Base-by-base conservation (phyloP, 495 filamentous ascomycete genomes). In the Bombardia bombarda region DNA sequence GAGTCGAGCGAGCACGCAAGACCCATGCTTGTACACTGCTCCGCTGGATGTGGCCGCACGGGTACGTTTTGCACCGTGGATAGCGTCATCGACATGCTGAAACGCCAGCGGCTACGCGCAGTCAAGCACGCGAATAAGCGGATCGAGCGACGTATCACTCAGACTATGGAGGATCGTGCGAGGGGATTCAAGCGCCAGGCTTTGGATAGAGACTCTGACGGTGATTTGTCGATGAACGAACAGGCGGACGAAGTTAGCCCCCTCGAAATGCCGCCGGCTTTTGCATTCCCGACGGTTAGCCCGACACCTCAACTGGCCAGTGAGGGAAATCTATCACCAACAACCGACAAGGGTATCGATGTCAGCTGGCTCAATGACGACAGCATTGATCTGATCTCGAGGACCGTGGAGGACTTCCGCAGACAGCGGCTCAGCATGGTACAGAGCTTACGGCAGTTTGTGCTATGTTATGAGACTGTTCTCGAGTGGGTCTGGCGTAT, bases 51-150 rank as follows among this genome's bases (percentile, higher is more conserved):
- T 64, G 92, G 92, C 3, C 81, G 92, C 4, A 98, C 92, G 0
- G 92, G 92, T 3, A 87, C 93, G 0, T 98, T 98, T 48, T 98
- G 92, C 60, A 93, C 92, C 0, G 87, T 97, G 21, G 92, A 97
- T 57, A 89, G 82, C 38, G 93, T 96, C 10, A 77, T 97, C 38
- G 87, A 90, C 58, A 92, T 94, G 80, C 62, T 98, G 30, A 92
- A 90, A 66, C 78, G 82, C 24, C 88, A 95, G 56, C 74, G 78
- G 24, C 49, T 67, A 40, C 57, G 45, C 10, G 38, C 47, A 5
- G 38, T 44, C 3, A 62, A 57, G 37, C 47, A 60, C 47, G 53
- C 55, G 7, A 54, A 55, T 37, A 62, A 45, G n/a, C 51, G 56
- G 17, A 55, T 51, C 14, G 68, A 73, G 22, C 46, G 44, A 13